Evolutionary conservation across 805 yeast genomes (phyloP), one percentile per base, ranked within the genome.

Genomic region (Scheffersomyces lignosus): DNA sequence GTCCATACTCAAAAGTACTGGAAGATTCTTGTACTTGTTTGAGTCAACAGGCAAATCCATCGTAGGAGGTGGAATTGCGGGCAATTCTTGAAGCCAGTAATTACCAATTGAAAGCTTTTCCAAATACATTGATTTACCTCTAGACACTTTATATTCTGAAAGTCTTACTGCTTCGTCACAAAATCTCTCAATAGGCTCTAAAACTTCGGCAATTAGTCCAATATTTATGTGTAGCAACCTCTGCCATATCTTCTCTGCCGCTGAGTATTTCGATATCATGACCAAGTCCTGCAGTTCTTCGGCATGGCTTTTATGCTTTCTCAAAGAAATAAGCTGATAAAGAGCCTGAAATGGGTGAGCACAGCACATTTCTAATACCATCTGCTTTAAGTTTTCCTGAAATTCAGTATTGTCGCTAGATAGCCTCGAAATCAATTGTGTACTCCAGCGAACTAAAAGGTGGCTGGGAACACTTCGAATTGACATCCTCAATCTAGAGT

Each of bases 361-460:
- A 7, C 45, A 48, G 35, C 82, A 71, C 9, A 83, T 52, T 8
- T 67, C 52, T 9, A 62, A 42, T 24, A 87, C 58, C 12, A 86
- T 56, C 1, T 54, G 47, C 24, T 72, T 71, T 15, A 89, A 56
- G 1, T 73, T 51, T 2, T 42, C 52, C 50, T 87, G 96, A 48
- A 88, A 89, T 0, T 49, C 52, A 1, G 71, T 54, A 0, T 47
- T 36, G 7, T 77, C 84, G 24, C 60, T 62, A 1, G 77, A 62
- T 12, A 90, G 52, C 37, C 93, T 68, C 0, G 97, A 87, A 3
- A 86, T 70, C 30, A 90, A 69, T 54, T 90, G 98, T 41, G 83
- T 81, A 25, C 82, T 69, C 96, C 97, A 90, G 0, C 88, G 77
- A 4, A 87, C 68, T 36, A 88, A 76, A 47, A 81, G 81, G 51